Base-by-base conservation (phyloP, 169 alveolate species). In the Plasmodium adleri region DNA sequence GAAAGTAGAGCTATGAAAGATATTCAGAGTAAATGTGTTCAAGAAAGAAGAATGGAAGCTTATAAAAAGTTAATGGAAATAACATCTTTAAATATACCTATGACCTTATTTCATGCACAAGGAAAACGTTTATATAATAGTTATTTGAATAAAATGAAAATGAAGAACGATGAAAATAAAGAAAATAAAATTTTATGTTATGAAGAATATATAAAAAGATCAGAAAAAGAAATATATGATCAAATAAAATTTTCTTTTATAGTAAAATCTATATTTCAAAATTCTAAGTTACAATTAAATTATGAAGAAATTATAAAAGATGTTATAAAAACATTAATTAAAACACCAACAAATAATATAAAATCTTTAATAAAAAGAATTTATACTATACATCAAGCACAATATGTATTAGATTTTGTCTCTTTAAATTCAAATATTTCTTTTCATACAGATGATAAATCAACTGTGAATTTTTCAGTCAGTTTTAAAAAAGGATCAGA, bases 21-120 rank as follows among this genome's bases (percentile, higher is more conserved):
- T 50, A 83, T 83, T 28, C 80, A 83, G 45, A 56, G 59, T 50
- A 83, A 83, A 83, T 83, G 91, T 54, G 85, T 83, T 20, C 80
- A 83, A 43, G 85, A 83, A 72, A 83, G 83, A 72, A 83, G 91
- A 83, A 83, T 83, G 91, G 91, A 70, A 67, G 74, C 91, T 39
- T 83, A 83, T 68, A 83, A 83, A 68, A 83, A 83, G 70, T 83
- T 83, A 68, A 83, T 83, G 85, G 91, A 83, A 67, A 83, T 83
- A 6, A 68, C 91, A 15, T 68, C 91, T 2, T 13, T 83, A 83
- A 83, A 83, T 68, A 54, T 83, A 5, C 91, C 91, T 28, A 28
- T 62, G 70, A 83, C 91, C 12, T 83, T 83, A 63, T 83, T 68
- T 68, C 91, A 50, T 49, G 91, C 91, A 72, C 91, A 83, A 39